Evolutionary conservation across 345 rosid species (phyloP).

Genomic region (Pistacia vera): DNA sequence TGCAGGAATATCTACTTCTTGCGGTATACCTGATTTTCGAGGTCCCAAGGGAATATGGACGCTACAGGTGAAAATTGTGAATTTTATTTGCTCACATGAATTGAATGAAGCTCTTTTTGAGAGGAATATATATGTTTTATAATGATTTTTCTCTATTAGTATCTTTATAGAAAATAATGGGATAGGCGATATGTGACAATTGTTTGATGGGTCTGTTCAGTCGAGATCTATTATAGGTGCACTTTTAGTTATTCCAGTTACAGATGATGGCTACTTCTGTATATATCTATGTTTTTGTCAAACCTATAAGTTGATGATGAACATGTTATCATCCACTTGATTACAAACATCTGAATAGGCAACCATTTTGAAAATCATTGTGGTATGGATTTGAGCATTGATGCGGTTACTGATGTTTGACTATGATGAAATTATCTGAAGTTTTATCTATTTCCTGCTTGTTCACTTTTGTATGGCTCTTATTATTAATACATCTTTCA

Average conservation of each 20-base stretch:
- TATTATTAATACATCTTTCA: too few relatives aligned
- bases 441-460: too few relatives aligned
- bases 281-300: neutral
- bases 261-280: neutral
- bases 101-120: neutral
- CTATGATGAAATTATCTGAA: too few relatives aligned
- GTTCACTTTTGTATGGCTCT: too few relatives aligned
- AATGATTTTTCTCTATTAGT: neutral
- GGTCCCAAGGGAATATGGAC: conserved; percentile 99
- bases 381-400: too few relatives aligned
- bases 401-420: too few relatives aligned
- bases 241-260: too few relatives aligned
- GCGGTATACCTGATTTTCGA: conserved; percentile 98
- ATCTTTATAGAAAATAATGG: too few relatives aligned
- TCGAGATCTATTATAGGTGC: too few relatives aligned
- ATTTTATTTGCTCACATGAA: conserved; percentile 5
- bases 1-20: conserved; percentile 97
- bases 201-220: neutral
- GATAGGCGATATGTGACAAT: too few relatives aligned
- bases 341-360: neutral
- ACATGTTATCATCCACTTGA: neutral
- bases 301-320: neutral
- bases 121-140: neutral
- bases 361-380: neutral
- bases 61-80: conserved; percentile 59